Evolutionary conservation across 2,329 filamentous ascomycete species (phyloP).

Genomic region (Verticillium dahliae): DNA sequence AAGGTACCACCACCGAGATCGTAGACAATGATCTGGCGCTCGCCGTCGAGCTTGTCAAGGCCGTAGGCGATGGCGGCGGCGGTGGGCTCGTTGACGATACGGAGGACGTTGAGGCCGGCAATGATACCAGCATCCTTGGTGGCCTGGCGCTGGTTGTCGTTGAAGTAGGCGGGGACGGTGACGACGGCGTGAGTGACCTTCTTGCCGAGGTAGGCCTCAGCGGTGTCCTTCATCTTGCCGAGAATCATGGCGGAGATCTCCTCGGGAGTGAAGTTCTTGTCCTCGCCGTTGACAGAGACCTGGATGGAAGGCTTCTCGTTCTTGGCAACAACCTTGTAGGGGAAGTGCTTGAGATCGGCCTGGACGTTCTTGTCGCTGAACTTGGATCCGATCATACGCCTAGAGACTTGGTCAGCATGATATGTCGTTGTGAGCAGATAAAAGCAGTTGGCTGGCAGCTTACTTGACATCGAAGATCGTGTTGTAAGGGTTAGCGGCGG

Average conservation of each 20-base stretch:
- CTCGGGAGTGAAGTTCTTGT: constrained; percentile 73
- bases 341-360: constrained; percentile 95
- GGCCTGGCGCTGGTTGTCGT: constrained; percentile 93
- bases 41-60: constrained; percentile 76
- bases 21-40: constrained; percentile 87
- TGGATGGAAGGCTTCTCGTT: constrained; percentile 82
- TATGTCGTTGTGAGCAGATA: background rate
- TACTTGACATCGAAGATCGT: constrained; percentile 82
- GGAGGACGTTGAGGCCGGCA: constrained; percentile 88
- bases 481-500: constrained; percentile 67
- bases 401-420: constrained; percentile 25
- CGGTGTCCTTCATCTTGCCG: constrained; percentile 79
- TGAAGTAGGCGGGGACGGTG: constrained; percentile 96
- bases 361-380: constrained; percentile 81
- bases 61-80: constrained; percentile 93
- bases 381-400: constrained; percentile 81
- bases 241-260: constrained; percentile 77
- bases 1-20: constrained; percentile 93
- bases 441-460: background rate
- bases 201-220: constrained; percentile 73
- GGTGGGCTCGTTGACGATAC: constrained; percentile 94
- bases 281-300: constrained; percentile 58
- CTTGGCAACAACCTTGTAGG: constrained; percentile 88
- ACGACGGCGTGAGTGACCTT: constrained; percentile 85
- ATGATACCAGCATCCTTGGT: constrained; percentile 93